A percentile compares a stretch with the other conserved stretches of the same genome.
phyloP scores from a whole-genome alignment of 495 filamentous ascomycete species.

The Daldinia caldariorum region DNA sequence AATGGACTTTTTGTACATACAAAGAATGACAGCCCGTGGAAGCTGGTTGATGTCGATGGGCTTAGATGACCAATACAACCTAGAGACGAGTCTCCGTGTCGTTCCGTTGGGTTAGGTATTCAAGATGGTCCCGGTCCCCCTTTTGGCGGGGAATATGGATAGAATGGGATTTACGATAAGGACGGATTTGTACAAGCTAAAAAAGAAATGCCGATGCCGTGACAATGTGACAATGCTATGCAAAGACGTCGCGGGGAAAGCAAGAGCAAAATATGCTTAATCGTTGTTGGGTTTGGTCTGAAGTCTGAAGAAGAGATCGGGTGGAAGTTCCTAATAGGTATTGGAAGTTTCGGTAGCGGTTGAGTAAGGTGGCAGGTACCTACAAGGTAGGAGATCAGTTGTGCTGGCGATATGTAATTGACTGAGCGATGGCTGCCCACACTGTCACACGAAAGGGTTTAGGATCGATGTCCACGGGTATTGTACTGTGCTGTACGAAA shows the following conservation, averaged over 20 bases:
- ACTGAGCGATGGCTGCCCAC: constrained; percentile 34
- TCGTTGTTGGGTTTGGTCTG: constrained; percentile 30
- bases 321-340: constrained; percentile 34
- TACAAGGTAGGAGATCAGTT: constrained; percentile 37
- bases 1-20: constrained; percentile 26
- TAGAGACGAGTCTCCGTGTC: constrained; percentile 20
- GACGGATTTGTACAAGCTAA: constrained; percentile 16
- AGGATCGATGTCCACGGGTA: constrained; percentile 2
- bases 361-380: constrained; percentile 39
- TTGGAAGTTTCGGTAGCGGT: constrained; percentile 38
- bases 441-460: constrained; percentile 30
- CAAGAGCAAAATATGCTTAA: constrained; percentile 11
- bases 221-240: constrained; percentile 23
- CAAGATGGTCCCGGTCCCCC: constrained; percentile 25
- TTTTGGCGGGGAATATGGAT: constrained; percentile 15
- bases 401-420: constrained; percentile 48
- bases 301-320: constrained; percentile 29
- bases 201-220: constrained; percentile 13
- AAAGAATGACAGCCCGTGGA: constrained; percentile 20
- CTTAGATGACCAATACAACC: constrained; percentile 44
- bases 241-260: constrained; percentile 30
- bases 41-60: constrained; percentile 17
- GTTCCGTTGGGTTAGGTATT: constrained; percentile 29
- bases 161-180: constrained; percentile 12
- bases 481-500: constrained; percentile 26